phyloP scores from a whole-genome alignment of 2,329 filamentous ascomycete genomes.

The Penicillium sp. region DNA sequence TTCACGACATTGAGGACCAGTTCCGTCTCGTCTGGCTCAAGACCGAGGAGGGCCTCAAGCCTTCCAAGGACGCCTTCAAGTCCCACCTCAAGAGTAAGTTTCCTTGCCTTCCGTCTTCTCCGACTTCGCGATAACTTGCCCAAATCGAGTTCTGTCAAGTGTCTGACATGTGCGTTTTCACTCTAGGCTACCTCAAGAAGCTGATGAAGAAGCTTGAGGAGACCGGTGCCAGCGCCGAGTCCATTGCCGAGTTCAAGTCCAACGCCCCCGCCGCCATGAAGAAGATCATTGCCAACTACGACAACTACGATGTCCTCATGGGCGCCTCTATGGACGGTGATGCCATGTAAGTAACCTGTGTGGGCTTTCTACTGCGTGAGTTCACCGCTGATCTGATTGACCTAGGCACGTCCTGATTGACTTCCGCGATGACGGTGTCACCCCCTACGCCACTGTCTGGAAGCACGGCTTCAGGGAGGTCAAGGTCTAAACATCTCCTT shows the following conservation, averaged over 20 bases:
- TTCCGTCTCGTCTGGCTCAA: slow-evolving; percentile 71
- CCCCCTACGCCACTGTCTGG: slow-evolving; percentile 85
- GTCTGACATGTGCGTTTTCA: background rate
- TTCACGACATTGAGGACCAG: slow-evolving; percentile 89
- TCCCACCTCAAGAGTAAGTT: slow-evolving; percentile 73
- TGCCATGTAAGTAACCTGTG: slow-evolving; percentile 66
- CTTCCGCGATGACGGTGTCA: slow-evolving; percentile 94
- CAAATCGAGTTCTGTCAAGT: background rate
- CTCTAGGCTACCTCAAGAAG: slow-evolving; percentile 79
- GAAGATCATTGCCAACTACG: slow-evolving; percentile 81
- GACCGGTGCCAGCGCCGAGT: slow-evolving; percentile 52
- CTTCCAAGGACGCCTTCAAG: slow-evolving; percentile 78
- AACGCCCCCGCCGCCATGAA: slow-evolving; percentile 70
- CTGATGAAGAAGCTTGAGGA: slow-evolving; percentile 66
- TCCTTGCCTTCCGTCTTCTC: background rate
- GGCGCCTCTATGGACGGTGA: slow-evolving; percentile 90
- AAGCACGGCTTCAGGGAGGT: slow-evolving; percentile 84
- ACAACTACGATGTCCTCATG: slow-evolving; percentile 92
- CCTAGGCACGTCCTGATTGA: slow-evolving; percentile 80
- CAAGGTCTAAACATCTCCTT: slow-evolving; percentile 67
- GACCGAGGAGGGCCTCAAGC: slow-evolving; percentile 38
- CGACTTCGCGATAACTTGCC: too few relatives aligned
- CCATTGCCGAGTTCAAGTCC: slow-evolving; percentile 72
- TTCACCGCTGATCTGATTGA: background rate
- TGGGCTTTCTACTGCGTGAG: background rate